phyloP scores from a whole-genome alignment of 768 basidiomycete genomes.

The Leccinellum luteum region DNA sequence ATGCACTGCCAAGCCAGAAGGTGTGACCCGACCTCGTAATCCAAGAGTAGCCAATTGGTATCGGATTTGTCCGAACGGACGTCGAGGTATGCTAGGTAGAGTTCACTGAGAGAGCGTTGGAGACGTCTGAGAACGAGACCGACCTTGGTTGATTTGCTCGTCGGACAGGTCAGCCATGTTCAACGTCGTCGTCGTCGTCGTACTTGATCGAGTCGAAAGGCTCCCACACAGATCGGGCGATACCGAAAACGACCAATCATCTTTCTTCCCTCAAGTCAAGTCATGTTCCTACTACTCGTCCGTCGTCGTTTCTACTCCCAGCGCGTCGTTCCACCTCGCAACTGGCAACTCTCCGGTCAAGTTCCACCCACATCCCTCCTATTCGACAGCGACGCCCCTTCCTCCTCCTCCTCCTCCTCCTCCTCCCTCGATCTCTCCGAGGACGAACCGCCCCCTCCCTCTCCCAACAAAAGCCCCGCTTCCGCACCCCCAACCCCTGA shows the following conservation, averaged over 20 bases:
- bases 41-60: conserved; percentile 86
- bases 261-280: too few relatives aligned
- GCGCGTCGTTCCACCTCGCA: conserved; percentile 18
- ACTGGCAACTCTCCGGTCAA: conserved; percentile 33
- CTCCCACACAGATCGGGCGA: conserved; percentile 12
- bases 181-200: conserved; percentile 1
- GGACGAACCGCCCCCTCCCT: conserved; percentile 30
- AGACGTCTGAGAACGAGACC: conserved; percentile 14
- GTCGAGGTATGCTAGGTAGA: conserved; percentile 71
- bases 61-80: conserved; percentile 83
- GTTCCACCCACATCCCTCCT: conserved; percentile 32
- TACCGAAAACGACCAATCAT: conserved; percentile 14
- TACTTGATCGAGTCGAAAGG: neutral
- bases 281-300: conserved; percentile 12
- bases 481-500: conserved; percentile 37
- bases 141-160: conserved; percentile 71
- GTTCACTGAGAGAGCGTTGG: neutral
- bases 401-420: too few relatives aligned
- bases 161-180: conserved; percentile 80
- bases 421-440: conserved; percentile 26
- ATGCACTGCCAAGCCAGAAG: conserved; percentile 14
- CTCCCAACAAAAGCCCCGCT: conserved; percentile 15
- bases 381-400: conserved; percentile 14
- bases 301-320: conserved; percentile 30
- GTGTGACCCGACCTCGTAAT: conserved; percentile 65